Evolutionary conservation across 1,284 basidiomycete genomes (phyloP), one percentile per base, ranked within the genome.

Genomic region (Inonotus hispidus): DNA sequence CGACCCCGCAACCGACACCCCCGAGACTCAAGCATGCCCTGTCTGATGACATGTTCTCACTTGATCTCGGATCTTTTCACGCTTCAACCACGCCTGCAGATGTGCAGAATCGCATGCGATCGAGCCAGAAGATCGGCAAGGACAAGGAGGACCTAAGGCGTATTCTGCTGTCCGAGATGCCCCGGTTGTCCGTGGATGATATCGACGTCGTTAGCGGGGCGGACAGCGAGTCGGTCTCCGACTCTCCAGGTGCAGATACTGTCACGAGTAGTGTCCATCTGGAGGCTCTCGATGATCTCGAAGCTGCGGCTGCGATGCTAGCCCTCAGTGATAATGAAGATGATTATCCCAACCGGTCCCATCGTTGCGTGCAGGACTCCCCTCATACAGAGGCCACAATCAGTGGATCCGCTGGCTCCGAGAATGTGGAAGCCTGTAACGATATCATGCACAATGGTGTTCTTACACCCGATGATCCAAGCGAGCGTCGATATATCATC

Each of bases 401-500:
- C 11, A 52, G 25, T 2, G 13, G 16, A 35, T 19, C 27, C 16
- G 16, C 13, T 21, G 23, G 27, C 3, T 7, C 10, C 2, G 47
- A 25, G 50, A 53, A 37, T 37, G 21, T 13, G 10, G 7, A 11
- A 16, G 21, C n/a, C n/a, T 29, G 45, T n/a, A 54, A 35, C 29
- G 53, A 56, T 10, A 6, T 56, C 3, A 55, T 61, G 53, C 45
- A 61, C 54, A 49, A 56, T 19, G 52, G 53, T 23, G 23, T 27
- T 21, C 59, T 61, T 10, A 32, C 53, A 14, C 59, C 59, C 19
- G 54, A 69, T 62, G 71, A 70, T 65, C 67, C 59, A 53, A 39
- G 46, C 45, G 54, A 60, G 29, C 57, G 54, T 3, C 76, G 85
- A 8, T 73, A 88, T 7, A 90, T 92, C 53, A 87, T 91, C n/a